Evolutionary conservation across 1,284 basidiomycete genomes (phyloP).

Genomic region (Albatrellus sp.): DNA sequence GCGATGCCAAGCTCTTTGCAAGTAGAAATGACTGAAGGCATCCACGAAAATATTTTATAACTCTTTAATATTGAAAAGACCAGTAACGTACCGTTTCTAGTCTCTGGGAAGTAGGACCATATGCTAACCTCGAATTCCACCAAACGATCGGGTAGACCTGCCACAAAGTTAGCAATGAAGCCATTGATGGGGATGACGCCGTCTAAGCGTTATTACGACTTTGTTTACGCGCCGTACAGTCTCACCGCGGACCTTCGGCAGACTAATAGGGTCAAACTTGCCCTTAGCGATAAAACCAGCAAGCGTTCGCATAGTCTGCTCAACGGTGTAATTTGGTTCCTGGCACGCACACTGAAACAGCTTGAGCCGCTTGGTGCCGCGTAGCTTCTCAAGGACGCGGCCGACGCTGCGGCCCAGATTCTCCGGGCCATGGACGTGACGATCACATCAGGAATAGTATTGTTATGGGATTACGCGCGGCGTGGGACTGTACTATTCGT

Average conservation of each 20-base stretch:
- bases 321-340: conserved; percentile 23
- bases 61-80: no score
- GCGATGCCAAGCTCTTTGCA: conserved; percentile 34
- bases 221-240: conserved; percentile 30
- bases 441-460: neutral
- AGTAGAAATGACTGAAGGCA: conserved; percentile 24
- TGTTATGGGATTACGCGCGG: neutral
- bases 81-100: conserved; percentile 22
- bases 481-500: conserved; percentile 17
- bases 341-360: conserved; percentile 28
- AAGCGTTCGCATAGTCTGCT: conserved; percentile 19
- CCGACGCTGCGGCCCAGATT: conserved; percentile 28
- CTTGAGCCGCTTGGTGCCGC: conserved; percentile 29
- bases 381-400: conserved; percentile 23
- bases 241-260: conserved; percentile 33
- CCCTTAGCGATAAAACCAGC: conserved; percentile 23
- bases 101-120: conserved; percentile 28
- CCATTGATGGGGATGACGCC: neutral
- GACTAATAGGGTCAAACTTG: conserved; percentile 33
- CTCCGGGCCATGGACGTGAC: conserved; percentile 19
- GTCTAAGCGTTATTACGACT: conserved; percentile 6
- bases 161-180: neutral
- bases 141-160: conserved; percentile 30
- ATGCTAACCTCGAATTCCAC: conserved; percentile 45
- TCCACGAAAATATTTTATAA: conserved; percentile 15